These are phyloP conservation scores for Neofusicoccum laricinum DNA, from an alignment of 2,329 filamentous ascomycete genomes.

Conservation along the genomic window DNA sequence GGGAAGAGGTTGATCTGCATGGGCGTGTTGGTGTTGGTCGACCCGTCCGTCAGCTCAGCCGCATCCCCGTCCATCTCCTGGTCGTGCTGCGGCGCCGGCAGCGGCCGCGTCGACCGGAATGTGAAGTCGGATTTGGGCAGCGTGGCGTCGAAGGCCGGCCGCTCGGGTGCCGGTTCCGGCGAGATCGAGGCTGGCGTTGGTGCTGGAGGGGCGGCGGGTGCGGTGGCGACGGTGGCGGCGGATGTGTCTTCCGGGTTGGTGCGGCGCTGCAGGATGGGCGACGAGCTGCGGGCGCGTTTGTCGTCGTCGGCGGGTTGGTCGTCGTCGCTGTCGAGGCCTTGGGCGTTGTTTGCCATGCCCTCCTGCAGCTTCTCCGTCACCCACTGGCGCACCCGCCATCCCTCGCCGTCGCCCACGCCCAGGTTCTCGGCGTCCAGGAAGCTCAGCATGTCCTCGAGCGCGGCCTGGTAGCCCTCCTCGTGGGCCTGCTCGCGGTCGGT, in stretches of 20 bases:
- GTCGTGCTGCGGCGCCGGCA: constrained; percentile 47
- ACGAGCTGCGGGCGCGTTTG: constrained; percentile 59
- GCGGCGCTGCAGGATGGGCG: constrained; percentile 55
- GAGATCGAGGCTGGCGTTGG: background rate
- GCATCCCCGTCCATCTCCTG: constrained; percentile 54
- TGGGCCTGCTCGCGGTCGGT: constrained; percentile 72
- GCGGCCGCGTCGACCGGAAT: constrained; percentile 64
- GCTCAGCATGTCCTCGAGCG: constrained; percentile 80
- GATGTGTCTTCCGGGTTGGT: background rate
- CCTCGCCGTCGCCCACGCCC: constrained; percentile 76
- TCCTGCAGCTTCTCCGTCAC: constrained; percentile 67
- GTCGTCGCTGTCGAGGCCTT: constrained; percentile 63
- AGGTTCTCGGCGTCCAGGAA: constrained; percentile 82
- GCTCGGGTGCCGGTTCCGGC: constrained; percentile 14
- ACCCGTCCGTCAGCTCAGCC: constrained; percentile 52
- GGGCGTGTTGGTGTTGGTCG: constrained; percentile 28
- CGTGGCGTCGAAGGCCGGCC: constrained; percentile 19
- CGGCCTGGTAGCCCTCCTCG: constrained; percentile 86
- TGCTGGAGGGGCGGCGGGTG: background rate
- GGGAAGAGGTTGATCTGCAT: constrained; percentile 23
- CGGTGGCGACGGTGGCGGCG: constrained; percentile 4
- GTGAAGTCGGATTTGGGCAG: constrained; percentile 54
- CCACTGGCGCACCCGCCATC: constrained; percentile 63
- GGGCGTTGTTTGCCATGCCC: constrained; percentile 35
- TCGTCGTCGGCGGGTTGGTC: constrained; percentile 55